phyloP scores from a whole-genome alignment of 2,329 filamentous ascomycete species.

The Macrophomina pseudophaseolina region DNA sequence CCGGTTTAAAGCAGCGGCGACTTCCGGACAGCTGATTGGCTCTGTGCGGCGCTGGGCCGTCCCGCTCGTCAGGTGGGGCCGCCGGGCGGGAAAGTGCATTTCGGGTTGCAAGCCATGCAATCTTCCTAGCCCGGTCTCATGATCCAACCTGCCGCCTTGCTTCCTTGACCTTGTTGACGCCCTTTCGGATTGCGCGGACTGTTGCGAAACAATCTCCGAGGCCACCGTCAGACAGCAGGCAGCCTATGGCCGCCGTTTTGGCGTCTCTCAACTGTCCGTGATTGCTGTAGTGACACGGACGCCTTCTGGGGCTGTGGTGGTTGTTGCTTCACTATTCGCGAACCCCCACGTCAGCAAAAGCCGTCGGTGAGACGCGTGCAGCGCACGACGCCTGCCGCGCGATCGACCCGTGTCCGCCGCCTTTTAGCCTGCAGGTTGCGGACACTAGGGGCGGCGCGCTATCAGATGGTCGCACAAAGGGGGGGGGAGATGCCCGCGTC shows the following conservation, averaged over 20 bases:
- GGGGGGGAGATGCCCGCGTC: neutral
- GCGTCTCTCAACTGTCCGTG: too few relatives aligned
- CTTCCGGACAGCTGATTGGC: neutral
- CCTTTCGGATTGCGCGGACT: neutral
- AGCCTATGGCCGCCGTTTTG: neutral
- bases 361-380: constrained; percentile 8
- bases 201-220: neutral
- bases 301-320: neutral
- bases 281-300: too few relatives aligned
- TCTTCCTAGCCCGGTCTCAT: constrained; percentile 11
- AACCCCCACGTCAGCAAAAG: constrained; percentile 10
- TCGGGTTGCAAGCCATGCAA: neutral
- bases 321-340: neutral
- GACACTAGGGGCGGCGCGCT: constrained; percentile 12
- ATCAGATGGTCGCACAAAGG: neutral
- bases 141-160: neutral
- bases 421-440: neutral
- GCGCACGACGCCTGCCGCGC: neutral
- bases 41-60: neutral
- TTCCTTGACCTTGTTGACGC: neutral
- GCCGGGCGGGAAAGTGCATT: constrained; percentile 16
- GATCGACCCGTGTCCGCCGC: neutral
- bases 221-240: neutral
- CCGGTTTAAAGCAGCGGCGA: neutral
- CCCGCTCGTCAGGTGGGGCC: constrained; percentile 14